A percentile compares a stretch with the other conserved stretches of the same genome.
Conservation (phyloP, 176 grass and related monocot genomes). For the Musa schizocarpa region DNA sequence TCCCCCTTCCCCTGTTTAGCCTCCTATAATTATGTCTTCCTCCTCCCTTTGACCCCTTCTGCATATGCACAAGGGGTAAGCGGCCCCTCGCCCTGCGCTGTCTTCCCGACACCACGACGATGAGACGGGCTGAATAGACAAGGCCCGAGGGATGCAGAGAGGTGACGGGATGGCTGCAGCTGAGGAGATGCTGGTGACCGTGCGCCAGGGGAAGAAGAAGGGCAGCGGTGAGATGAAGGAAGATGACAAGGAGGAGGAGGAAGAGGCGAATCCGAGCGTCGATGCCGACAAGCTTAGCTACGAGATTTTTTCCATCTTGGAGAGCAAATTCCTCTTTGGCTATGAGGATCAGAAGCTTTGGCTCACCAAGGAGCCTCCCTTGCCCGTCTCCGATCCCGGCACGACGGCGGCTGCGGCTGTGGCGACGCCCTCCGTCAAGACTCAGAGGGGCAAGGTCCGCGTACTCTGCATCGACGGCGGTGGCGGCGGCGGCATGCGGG, state of each 20-base stretch:
- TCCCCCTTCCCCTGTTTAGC: background rate
- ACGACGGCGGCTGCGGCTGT: constrained; percentile 4
- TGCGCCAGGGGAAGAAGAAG: constrained; percentile 1
- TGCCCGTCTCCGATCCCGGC: constrained; percentile 28
- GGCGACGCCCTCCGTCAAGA: constrained; percentile 16
- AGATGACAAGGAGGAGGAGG: constrained; percentile 56
- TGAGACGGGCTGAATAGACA: background rate
- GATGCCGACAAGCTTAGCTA: constrained; percentile 91
- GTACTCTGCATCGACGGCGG: constrained; percentile 83
- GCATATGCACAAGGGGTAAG: too few species aligned
- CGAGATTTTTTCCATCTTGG: constrained; percentile 97
- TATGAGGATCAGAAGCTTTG: constrained; percentile 56
- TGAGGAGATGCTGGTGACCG: background rate
- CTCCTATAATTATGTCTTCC: background rate
- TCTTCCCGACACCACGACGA: background rate
- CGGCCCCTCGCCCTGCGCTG: background rate
- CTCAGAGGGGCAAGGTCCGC: constrained; percentile 73
- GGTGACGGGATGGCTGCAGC: background rate
- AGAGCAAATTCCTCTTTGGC: constrained; percentile 99
- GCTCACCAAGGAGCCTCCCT: constrained; percentile 25
- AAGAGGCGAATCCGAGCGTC: constrained; percentile 40
- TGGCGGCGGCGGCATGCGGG: constrained; percentile 43
- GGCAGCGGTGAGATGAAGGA: background rate
- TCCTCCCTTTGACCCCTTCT: background rate
- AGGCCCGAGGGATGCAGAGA: background rate